Percentiles rank a stretch among this genome's conserved stretches.
phyloP scores from a whole-genome alignment of 2,329 filamentous ascomycete species.

The Trichothecium roseum region DNA sequence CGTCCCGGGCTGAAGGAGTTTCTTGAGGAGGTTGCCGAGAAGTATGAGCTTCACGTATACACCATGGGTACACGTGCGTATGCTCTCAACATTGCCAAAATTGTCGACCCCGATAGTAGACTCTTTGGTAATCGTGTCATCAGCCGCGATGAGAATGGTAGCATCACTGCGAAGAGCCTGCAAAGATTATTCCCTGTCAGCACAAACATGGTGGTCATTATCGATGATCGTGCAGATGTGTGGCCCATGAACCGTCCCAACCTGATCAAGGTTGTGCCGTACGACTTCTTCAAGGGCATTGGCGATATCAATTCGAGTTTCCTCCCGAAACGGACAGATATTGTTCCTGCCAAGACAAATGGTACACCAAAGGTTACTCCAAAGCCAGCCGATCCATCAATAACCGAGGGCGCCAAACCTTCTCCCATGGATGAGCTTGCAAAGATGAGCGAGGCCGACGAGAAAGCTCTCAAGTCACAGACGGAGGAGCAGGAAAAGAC shows the following conservation, averaged over 20 bases:
- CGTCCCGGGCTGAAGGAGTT: slow-evolving; percentile 79
- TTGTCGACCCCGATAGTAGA: slow-evolving; percentile 82
- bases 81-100: slow-evolving; percentile 79
- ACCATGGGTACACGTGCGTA: slow-evolving; percentile 99
- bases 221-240: slow-evolving; percentile 92
- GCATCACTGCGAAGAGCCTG: slow-evolving; percentile 79
- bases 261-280: slow-evolving; percentile 87
- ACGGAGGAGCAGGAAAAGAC: slow-evolving; percentile 77
- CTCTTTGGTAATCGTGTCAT: slow-evolving; percentile 92
- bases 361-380: slow-evolving; percentile 7
- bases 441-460: slow-evolving; percentile 63
- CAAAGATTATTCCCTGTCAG: slow-evolving; percentile 90
- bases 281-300: slow-evolving; percentile 96
- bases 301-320: slow-evolving; percentile 99
- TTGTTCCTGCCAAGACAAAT: slow-evolving; percentile 23
- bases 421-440: slow-evolving; percentile 62
- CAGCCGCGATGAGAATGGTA: slow-evolving; percentile 94
- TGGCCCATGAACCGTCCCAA: slow-evolving; percentile 88
- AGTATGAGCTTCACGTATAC: slow-evolving; percentile 96
- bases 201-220: slow-evolving; percentile 98
- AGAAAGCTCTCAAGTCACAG: slow-evolving; percentile 60
- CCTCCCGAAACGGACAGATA: slow-evolving; percentile 64
- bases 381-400: neutral
- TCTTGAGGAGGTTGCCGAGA: slow-evolving; percentile 61
- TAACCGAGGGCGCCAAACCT: slow-evolving; percentile 12